phyloP scores from a whole-genome alignment of 345 rosid genomes.

The Camelina hispida region DNA sequence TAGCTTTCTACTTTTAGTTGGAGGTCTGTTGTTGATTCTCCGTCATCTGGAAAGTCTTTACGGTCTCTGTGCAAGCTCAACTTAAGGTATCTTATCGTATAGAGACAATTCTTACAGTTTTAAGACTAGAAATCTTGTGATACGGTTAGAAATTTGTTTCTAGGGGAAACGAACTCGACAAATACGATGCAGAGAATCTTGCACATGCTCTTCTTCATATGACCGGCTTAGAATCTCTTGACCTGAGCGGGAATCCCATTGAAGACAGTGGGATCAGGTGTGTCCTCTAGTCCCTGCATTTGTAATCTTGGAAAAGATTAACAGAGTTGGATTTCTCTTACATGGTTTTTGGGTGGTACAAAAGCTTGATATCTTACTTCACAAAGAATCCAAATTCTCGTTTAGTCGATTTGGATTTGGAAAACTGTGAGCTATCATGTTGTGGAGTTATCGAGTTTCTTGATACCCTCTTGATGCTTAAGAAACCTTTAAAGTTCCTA shows the following conservation, averaged over 20 bases:
- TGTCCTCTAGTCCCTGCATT: conserved; percentile 35
- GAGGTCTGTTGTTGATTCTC: conserved; percentile 46
- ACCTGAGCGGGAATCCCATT: conserved; percentile 86
- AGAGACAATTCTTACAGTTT: conserved; percentile 16
- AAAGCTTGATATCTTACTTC: conserved; percentile 73
- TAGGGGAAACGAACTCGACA: conserved; percentile 76
- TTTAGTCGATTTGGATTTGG: conserved; percentile 66
- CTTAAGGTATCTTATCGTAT: conserved; percentile 57
- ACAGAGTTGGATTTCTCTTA: conserved; percentile 34
- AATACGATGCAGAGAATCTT: conserved; percentile 68
- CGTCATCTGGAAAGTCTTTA: conserved; percentile 53
- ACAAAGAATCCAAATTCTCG: conserved; percentile 53
- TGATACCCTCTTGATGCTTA: conserved; percentile 53
- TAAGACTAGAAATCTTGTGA: conserved; percentile 33
- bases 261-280: conserved; percentile 82
- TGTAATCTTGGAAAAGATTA: conserved; percentile 12
- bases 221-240: conserved; percentile 75
- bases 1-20: conserved; percentile 70
- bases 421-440: conserved; percentile 75
- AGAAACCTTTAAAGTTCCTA: conserved; percentile 58
- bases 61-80: conserved; percentile 64
- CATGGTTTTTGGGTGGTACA: conserved; percentile 48
- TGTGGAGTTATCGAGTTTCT: conserved; percentile 66
- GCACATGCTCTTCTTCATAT: conserved; percentile 57
- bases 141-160: conserved; percentile 27